Evolutionary conservation across 192 early-diverging fungal species (phyloP), one percentile per base, ranked within the genome.

Genomic region (Umbelopsis ramanniana): DNA sequence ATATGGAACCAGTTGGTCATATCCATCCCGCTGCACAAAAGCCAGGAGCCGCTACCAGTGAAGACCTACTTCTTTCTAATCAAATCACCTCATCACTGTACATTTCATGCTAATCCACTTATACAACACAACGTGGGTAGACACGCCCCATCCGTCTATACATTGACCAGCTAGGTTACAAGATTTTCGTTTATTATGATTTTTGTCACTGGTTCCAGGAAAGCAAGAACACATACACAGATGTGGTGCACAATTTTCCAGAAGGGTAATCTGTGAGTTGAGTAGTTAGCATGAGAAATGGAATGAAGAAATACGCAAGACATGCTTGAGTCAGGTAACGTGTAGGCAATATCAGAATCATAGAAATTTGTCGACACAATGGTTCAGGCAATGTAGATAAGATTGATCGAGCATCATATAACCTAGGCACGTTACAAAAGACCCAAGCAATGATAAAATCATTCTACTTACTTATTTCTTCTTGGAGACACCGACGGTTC

Each of bases 401-500:
- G 85, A 74, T 85, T 82, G 70, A 67, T 60, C 67, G 77, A 53
- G 43, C 68, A 70, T 68, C 52, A 40, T 52, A 37, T 52, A 46
- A 50, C 68, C 52, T 48, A 33, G 71, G 24, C 15, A 73, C 24
- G 35, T 55, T 19, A 46, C 8, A 60, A 12, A 8, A 26, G 24
- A 26, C 47, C 23, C 11, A 76, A 48, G 67, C 69, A 54, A n/a
- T 35, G 71, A 69, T 48, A 15, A 66, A 48, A 54, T 47, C 24
- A 48, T 46, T 24, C 29, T 57, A 86, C 83, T 83, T 80, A 78
- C 80, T 83, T 88, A 87, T 84, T 97, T 97, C 95, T 97, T 99
- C 93, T 97, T 98, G 89, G 94, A 89, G 79, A 96, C 94, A 95
- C 95, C 96, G 82, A 99, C 95, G 75, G 92, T 93, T 82, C 94